A percentile compares a stretch with the other conserved stretches of the same genome.
These are phyloP conservation scores for Fusarium citri DNA, from an alignment of 2,329 filamentous ascomycete genomes.

Conservation along the genomic window DNA sequence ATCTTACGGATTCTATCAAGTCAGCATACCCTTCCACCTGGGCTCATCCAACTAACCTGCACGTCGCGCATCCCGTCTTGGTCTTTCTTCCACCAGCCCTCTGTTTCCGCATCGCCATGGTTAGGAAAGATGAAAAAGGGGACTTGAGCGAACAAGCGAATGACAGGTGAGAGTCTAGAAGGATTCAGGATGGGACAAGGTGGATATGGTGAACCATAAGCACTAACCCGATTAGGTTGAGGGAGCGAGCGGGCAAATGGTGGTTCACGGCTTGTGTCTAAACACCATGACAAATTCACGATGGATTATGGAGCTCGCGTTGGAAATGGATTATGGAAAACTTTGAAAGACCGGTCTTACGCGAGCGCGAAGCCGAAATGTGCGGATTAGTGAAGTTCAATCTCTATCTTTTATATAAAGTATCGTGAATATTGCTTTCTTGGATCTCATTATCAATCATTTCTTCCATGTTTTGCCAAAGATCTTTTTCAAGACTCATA, in stretches of 20 bases:
- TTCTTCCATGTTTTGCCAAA: background rate
- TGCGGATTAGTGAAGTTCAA: background rate
- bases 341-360: background rate
- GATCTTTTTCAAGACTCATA: background rate
- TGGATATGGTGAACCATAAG: background rate
- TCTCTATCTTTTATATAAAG: background rate
- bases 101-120: constrained; percentile 35
- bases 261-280: fast-evolving
- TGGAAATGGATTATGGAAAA: background rate
- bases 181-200: background rate
- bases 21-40: background rate
- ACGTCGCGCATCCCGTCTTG: constrained; percentile 58
- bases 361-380: background rate
- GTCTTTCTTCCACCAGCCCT: constrained; percentile 47
- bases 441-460: fast-evolving
- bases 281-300: background rate
- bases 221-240: background rate
- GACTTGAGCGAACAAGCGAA: constrained; percentile 24
- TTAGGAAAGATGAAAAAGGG: background rate
- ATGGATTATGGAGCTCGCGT: background rate
- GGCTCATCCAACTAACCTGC: no score
- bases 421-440: fast-evolving
- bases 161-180: constrained; percentile 3
- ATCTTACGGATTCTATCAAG: constrained; percentile 50
- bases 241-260: constrained; percentile 13